Conservation (phyloP, 306 rosid species). For the Purshia tridentata region DNA sequence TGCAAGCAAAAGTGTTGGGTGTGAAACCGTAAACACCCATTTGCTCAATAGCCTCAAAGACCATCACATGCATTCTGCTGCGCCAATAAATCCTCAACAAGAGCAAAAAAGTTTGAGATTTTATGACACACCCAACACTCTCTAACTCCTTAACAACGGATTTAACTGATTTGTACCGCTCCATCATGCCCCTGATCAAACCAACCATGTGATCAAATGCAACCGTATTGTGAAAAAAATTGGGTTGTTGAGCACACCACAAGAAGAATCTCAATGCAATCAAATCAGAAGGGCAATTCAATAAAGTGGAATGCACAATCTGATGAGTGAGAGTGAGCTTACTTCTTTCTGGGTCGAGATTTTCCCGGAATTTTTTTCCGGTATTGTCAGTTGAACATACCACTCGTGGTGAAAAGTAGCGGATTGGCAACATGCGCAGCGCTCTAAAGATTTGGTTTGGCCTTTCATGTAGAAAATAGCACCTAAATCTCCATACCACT, state of each 20-base stretch:
- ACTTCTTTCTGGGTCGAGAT: background rate
- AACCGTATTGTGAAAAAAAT: conserved; percentile 29
- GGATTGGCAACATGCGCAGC: conserved; percentile 11
- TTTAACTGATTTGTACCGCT: conserved; percentile 34
- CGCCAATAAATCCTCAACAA: conserved; percentile 55
- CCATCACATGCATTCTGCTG: conserved; percentile 42
- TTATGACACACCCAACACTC: conserved; percentile 44
- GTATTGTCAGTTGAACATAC: conserved; percentile 13
- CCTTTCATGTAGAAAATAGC: conserved; percentile 16
- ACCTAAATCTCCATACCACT: conserved; percentile 31
- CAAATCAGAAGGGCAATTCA: conserved; percentile 53
- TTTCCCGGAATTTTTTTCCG: background rate
- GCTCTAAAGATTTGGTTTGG: conserved; percentile 20
- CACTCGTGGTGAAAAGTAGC: conserved; percentile 13
- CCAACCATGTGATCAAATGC: conserved; percentile 39
- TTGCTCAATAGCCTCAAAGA: conserved; percentile 43
- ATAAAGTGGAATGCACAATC: conserved; percentile 34
- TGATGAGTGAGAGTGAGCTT: conserved; percentile 30
- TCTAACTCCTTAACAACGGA: conserved; percentile 37
- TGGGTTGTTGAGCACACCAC: conserved; percentile 46
- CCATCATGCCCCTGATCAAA: conserved; percentile 37
- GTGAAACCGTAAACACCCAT: conserved; percentile 41
- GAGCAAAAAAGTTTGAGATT: conserved; percentile 46
- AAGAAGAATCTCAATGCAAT: conserved; percentile 51
- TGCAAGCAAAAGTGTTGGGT: conserved; percentile 49